Evolutionary conservation across 1,284 basidiomycete species (phyloP), one percentile per base, ranked within the genome.

Genomic region (Malassezia japonica): DNA sequence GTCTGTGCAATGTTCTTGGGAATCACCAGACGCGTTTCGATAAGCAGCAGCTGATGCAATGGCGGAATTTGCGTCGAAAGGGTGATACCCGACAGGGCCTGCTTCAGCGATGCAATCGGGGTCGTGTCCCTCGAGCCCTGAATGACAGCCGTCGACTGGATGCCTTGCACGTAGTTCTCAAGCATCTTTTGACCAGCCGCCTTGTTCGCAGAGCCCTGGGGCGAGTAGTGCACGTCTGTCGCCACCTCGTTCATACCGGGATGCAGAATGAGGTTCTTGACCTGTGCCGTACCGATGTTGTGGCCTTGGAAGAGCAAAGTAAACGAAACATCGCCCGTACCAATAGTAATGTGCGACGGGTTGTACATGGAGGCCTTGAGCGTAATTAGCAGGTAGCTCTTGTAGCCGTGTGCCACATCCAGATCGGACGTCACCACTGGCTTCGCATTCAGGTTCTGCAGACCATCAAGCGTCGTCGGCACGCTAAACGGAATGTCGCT

Each of bases 131-230:
- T 76, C 3, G 78, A 78, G 7, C 85, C 85, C 21, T 75, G 64
- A 48, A 86, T 85, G 15, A 77, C 76, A 0, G 81, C 81, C 37
- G 77, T 74, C 2, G 80, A 80, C 53, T 80, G 74, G 25, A 82
- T 67, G 20, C 82, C 84, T 73, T 84, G 81, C 9, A 86, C 74
- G 67, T 81, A 86, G 69, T 84, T 83, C 73, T 84, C 80, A 39
- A 86, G 77, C 57, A 86, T 67, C 5, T 65, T 66, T 57, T 78
- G 78, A 21, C 84, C 84, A 2, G 82, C 78, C 4, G 76, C 55
- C n/a, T 45, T 65, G 28, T 79, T 75, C 9, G 79, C 79, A 24
- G 64, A 71, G 3, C 82, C 83, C 60, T 80, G 78, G 0, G 84
- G 84, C 21, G 78, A 75, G 71, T 80, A 86, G 48, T 81, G 77